A percentile compares a stretch with the other conserved stretches of the same genome.
phyloP scores from a whole-genome alignment of 306 rosid species.

The Acacia acuminata region DNA sequence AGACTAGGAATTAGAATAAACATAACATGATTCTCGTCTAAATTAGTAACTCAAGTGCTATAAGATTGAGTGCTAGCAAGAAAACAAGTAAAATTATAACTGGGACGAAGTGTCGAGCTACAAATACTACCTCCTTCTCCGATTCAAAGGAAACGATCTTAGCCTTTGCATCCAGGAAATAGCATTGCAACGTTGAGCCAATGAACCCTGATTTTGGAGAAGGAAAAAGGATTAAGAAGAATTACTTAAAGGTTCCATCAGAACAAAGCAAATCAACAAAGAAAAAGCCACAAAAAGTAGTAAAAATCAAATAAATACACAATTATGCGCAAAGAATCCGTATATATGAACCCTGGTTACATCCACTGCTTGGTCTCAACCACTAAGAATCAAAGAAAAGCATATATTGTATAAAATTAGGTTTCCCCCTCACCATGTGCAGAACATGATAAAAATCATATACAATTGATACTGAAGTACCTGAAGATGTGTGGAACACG shows the following conservation, averaged over 20 bases:
- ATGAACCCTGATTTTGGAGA: constrained; percentile 25
- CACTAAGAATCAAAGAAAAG: background rate
- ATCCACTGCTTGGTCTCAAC: background rate
- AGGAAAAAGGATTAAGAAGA: constrained; percentile 2
- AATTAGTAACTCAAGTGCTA: background rate
- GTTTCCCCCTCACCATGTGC: background rate
- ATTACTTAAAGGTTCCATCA: background rate
- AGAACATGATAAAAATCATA: background rate
- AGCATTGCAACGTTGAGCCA: constrained; percentile 37
- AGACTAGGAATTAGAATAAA: constrained; percentile 10
- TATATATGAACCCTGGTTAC: background rate
- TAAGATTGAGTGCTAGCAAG: background rate
- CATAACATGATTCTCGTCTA: background rate
- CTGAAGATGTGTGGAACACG: constrained; percentile 11
- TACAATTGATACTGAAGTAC: constrained; percentile 15
- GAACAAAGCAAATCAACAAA: background rate
- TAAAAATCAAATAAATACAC: background rate
- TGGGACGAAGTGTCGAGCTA: background rate
- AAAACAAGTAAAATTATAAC: background rate
- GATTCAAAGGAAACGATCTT: constrained; percentile 41
- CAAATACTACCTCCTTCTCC: constrained; percentile 49
- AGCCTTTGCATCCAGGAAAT: constrained; percentile 25
- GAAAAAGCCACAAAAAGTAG: background rate
- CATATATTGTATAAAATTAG: background rate
- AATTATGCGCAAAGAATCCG: background rate